These are phyloP conservation scores for Coemansia aciculifera DNA, from an alignment of 192 early-diverging fungal genomes.

Conservation along the genomic window DNA sequence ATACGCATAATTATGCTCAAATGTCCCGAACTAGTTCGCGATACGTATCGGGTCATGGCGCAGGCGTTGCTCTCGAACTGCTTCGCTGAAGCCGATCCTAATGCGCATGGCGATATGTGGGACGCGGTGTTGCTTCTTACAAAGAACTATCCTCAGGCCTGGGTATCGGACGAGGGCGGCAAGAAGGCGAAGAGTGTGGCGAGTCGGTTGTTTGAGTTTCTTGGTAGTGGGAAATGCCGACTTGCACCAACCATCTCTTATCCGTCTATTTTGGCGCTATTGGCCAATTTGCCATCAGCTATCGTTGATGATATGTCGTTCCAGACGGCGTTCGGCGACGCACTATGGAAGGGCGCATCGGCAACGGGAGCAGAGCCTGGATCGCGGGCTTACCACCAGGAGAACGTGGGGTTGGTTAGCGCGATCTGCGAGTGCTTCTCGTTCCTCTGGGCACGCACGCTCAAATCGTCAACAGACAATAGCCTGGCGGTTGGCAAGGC, in stretches of 20 bases:
- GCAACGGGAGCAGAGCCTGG: background rate
- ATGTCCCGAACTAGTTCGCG: slow-evolving; percentile 48
- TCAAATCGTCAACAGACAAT: slow-evolving; percentile 17
- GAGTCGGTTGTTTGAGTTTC: slow-evolving; percentile 66
- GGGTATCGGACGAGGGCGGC: slow-evolving; percentile 34
- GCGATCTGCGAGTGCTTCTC: slow-evolving; percentile 47
- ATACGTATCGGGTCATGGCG: slow-evolving; percentile 53
- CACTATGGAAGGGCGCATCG: slow-evolving; percentile 45
- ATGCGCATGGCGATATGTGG: slow-evolving; percentile 81
- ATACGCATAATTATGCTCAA: slow-evolving; percentile 31
- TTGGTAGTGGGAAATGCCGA: slow-evolving; percentile 56
- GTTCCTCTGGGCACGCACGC: slow-evolving; percentile 45
- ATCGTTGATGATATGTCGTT: slow-evolving; percentile 35
- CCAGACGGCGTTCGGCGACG: slow-evolving; percentile 23
- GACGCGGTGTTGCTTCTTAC: slow-evolving; percentile 80
- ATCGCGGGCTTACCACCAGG: slow-evolving; percentile 19
- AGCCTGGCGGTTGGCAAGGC: slow-evolving; percentile 26
- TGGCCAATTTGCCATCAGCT: slow-evolving; percentile 62
- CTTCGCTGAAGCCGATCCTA: slow-evolving; percentile 74
- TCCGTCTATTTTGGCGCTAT: slow-evolving; percentile 74
- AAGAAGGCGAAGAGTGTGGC: slow-evolving; percentile 37
- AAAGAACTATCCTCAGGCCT: slow-evolving; percentile 66
- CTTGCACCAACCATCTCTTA: slow-evolving; percentile 69
- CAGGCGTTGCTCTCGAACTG: slow-evolving; percentile 62
- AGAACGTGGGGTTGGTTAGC: slow-evolving; percentile 40